Percentiles rank a stretch among this genome's conserved stretches.
These are phyloP conservation scores for Populus tremula DNA, from an alignment of 345 rosid genomes.

Conservation along the genomic window DNA sequence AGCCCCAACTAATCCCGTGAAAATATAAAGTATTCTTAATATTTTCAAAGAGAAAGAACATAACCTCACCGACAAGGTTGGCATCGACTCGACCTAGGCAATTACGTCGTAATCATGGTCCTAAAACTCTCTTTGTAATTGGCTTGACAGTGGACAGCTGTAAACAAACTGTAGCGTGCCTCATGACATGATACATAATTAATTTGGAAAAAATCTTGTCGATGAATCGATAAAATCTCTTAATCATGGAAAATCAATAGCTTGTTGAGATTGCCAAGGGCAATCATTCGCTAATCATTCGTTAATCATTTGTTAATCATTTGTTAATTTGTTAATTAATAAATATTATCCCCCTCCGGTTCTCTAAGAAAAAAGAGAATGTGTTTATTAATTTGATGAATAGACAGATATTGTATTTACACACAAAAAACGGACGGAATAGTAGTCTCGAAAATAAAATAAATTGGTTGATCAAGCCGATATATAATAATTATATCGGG, in stretches of 20 bases:
- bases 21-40: too few species aligned
- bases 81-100: background rate
- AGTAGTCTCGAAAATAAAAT: background rate
- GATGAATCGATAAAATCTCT: constrained; percentile 1
- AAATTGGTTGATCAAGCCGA: too few species aligned
- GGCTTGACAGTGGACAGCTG: too few species aligned
- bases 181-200: background rate
- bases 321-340: constrained; percentile 1
- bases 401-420: background rate
- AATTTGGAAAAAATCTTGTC: too few species aligned
- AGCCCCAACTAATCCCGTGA: too few species aligned
- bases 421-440: background rate
- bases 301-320: constrained; percentile 23
- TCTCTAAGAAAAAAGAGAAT: background rate
- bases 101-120: too few species aligned
- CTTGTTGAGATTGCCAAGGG: constrained; percentile 7
- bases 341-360: background rate
- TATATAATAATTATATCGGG: background rate
- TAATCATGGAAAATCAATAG: constrained; percentile 5
- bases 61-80: background rate
- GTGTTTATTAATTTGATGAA: background rate
- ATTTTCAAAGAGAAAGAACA: too few species aligned
- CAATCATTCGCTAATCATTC: constrained; percentile 12
- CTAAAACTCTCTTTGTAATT: too few species aligned
- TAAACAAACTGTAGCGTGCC: background rate